A percentile compares a stretch with the other conserved stretches of the same genome.
phyloP scores from a whole-genome alignment of 768 basidiomycete species.

The Trametes maxima region DNA sequence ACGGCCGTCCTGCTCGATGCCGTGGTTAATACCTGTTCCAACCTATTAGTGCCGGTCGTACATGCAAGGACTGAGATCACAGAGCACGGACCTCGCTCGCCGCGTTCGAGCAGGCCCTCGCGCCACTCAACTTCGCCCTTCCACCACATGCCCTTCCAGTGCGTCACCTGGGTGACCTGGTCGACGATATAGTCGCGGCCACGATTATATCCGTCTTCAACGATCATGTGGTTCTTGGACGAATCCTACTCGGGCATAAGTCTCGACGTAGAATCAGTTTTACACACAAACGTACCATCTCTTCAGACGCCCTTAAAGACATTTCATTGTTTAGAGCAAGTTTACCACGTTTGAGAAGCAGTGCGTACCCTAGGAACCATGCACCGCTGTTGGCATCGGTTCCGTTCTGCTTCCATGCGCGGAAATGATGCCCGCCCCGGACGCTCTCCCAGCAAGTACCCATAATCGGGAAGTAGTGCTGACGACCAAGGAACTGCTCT shows the following conservation, averaged over 20 bases:
- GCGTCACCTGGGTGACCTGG: conserved; percentile 59
- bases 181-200: conserved; percentile 81
- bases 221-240: conserved; percentile 69
- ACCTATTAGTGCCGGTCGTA: not conserved
- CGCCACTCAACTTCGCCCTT: conserved; percentile 77
- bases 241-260: conserved; percentile 44
- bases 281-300: conserved; percentile 45
- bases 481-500: conserved; percentile 74
- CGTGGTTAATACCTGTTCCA: conserved; percentile 74
- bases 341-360: not conserved
- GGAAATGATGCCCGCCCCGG: conserved; percentile 83
- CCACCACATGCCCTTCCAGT: conserved; percentile 73
- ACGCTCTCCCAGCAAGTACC: conserved; percentile 91
- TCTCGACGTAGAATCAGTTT: not conserved
- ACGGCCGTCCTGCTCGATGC: conserved; percentile 77
- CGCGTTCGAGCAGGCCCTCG: conserved; percentile 66
- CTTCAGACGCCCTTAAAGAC: conserved; percentile 65
- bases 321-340: not conserved
- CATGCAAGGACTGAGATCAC: too few species aligned
- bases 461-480: conserved; percentile 75
- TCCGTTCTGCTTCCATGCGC: conserved; percentile 89
- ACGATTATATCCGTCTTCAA: conserved; percentile 77
- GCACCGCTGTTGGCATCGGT: conserved; percentile 69
- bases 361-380: conserved; percentile 80
- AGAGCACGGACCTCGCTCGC: conserved; percentile 55